Evolutionary conservation across 2,329 filamentous ascomycete species (phyloP), one percentile per base, ranked within the genome.

Genomic region (Penicillium sp.): DNA sequence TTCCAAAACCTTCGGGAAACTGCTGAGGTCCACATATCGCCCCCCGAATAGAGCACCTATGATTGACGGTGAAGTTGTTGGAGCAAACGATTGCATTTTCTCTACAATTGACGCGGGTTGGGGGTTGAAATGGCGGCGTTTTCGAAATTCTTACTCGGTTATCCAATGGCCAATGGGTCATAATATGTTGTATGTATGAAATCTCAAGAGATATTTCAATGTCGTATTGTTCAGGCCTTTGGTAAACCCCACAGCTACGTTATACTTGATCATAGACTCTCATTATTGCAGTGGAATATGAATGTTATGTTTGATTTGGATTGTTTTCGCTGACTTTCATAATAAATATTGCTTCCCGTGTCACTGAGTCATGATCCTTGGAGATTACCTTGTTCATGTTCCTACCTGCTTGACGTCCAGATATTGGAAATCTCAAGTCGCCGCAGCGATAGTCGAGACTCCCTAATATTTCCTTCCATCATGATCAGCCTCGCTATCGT

Each of bases 1-100:
- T 81, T 82, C 58, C 72, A 70, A 16, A 68, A 69, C 48, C 61
- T 75, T 29, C 40, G 68, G 8, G 55, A 64, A 31, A 69, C 63
- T 36, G 56, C 66, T 16, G 55, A 62, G 45, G 50, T 61, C 43
- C 49, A 50, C 19, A 38, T 57, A 54, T 60, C 53, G n/a, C 19
- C 45, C 44, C 34, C 39, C 29, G 1, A 29, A 27, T 53, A 45
- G 41, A 45, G 7, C 15, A 25, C 33, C 48, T 19, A 25, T 51
- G 11, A 19, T 25, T 31, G 53, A 33, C 15, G 43, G 38, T 33
- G 55, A 63, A 29, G n/a, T 43, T 60, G 52, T 44, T 48, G 43
- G 16, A 44, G 29, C 49, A 25, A 31, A 47, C 21, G 40, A 39
- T 41, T 47, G 29, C 34, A 46, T 34, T 55, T 55, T 36, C 38